phyloP scores from a whole-genome alignment of 1,284 basidiomycete genomes.

The Papiliotrema nemorosa region DNA sequence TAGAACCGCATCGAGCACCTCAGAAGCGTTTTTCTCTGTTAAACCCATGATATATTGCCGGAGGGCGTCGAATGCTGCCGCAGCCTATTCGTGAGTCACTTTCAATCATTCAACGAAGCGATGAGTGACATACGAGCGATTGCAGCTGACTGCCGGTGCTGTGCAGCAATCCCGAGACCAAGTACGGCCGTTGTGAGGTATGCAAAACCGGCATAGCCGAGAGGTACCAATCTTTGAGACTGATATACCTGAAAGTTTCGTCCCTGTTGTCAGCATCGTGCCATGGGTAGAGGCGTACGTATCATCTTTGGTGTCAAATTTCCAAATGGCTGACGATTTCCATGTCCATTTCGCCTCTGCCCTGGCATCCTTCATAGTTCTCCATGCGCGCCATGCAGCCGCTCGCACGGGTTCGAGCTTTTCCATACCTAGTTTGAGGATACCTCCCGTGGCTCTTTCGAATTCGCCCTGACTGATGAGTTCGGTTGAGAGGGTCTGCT shows the following conservation, averaged over 20 bases:
- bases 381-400: constrained; percentile 64
- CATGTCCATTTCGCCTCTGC: constrained; percentile 48
- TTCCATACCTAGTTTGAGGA: constrained; percentile 86
- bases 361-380: constrained; percentile 51
- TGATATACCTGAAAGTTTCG: constrained; percentile 57
- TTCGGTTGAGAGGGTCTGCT: not conserved
- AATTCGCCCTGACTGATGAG: constrained; percentile 58
- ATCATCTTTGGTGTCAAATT: constrained; percentile 3
- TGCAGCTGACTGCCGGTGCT: constrained; percentile 76
- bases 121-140: constrained; percentile 63
- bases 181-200: constrained; percentile 52
- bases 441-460: constrained; percentile 60
- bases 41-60: constrained; percentile 7
- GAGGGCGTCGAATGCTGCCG: constrained; percentile 12
- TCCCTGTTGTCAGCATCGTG: constrained; percentile 55
- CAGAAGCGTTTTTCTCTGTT: no score
- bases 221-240: constrained; percentile 60
- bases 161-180: constrained; percentile 70
- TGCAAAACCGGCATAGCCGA: constrained; percentile 65
- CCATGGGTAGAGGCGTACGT: constrained; percentile 9
- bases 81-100: constrained; percentile 6
- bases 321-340: constrained; percentile 26
- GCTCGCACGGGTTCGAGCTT: constrained; percentile 85
- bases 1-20: constrained; percentile 47
- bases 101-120: not conserved